Percentiles rank a stretch among this genome's conserved stretches.
Evolutionary conservation across 495 filamentous ascomycete genomes (phyloP).

Genomic region (Apodospora peruviana): DNA sequence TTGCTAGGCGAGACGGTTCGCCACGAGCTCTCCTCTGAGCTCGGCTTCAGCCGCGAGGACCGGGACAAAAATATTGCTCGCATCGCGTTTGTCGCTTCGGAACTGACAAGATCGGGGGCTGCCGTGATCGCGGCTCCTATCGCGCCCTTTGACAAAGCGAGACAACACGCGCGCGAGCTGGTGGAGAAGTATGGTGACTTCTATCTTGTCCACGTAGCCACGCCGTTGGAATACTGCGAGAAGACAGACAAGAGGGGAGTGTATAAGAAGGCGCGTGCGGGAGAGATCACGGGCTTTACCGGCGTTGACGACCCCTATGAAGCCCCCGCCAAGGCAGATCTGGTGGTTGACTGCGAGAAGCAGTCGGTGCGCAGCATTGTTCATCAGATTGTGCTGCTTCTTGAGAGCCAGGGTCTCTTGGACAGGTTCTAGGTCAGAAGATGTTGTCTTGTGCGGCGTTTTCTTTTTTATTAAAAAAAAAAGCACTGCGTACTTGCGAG

Average conservation of each 20-base stretch:
- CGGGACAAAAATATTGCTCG: slow-evolving; percentile 93
- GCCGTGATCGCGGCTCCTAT: slow-evolving; percentile 98
- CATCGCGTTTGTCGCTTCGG: slow-evolving; percentile 92
- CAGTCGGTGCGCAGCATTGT: slow-evolving; percentile 87
- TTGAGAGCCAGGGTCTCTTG: slow-evolving; percentile 84
- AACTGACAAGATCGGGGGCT: slow-evolving; percentile 86
- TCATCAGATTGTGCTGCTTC: slow-evolving; percentile 90
- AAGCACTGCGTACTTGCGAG: too few relatives aligned
- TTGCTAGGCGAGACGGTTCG: slow-evolving; percentile 94
- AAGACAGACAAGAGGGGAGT: slow-evolving; percentile 91
- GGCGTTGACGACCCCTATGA: slow-evolving; percentile 98
- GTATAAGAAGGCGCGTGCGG: slow-evolving; percentile 75
- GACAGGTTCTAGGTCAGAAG: slow-evolving; percentile 42
- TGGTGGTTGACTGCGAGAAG: slow-evolving; percentile 79
- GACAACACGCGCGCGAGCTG: slow-evolving; percentile 71
- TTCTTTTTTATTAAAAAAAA: not conserved
- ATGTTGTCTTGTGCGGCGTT: not conserved
- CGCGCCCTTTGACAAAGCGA: slow-evolving; percentile 78
- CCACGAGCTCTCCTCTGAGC: slow-evolving; percentile 84
- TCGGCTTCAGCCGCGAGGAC: slow-evolving; percentile 91
- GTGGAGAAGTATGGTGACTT: slow-evolving; percentile 85
- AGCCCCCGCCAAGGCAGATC: slow-evolving; percentile 70
- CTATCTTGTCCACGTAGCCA: slow-evolving; percentile 92
- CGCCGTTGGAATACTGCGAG: slow-evolving; percentile 86
- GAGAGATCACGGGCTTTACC: slow-evolving; percentile 97